phyloP scores from a whole-genome alignment of 164 flowering plant genomes.

The Hamamelis virginiana region DNA sequence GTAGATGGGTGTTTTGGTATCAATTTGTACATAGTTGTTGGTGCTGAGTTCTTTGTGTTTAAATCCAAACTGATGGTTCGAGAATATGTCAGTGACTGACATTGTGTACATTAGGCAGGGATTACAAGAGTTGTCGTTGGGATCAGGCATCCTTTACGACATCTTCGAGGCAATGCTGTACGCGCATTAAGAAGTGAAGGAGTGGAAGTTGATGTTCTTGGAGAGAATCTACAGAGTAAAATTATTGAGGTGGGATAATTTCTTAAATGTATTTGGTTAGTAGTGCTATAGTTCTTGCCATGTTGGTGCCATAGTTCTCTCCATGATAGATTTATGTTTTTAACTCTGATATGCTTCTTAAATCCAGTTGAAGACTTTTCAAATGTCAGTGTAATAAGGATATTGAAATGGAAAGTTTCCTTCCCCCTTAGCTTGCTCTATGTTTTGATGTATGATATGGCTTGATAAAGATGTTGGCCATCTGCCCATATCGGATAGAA shows the following conservation, averaged over 20 bases:
- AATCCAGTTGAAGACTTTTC: background rate
- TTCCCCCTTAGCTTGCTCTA: too few species aligned
- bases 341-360: background rate
- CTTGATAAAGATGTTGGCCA: too few species aligned
- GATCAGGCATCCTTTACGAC: constrained; percentile 81
- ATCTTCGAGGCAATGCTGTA: constrained; percentile 79
- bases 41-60: background rate
- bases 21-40: too few species aligned
- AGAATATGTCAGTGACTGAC: constrained; percentile 19
- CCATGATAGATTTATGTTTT: background rate
- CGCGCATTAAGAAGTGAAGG: constrained; percentile 73
- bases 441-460: too few species aligned
- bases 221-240: constrained; percentile 83
- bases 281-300: background rate
- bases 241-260: constrained; percentile 51
- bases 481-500: too few species aligned
- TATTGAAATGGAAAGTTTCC: too few species aligned
- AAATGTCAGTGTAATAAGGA: too few species aligned
- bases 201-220: constrained; percentile 84
- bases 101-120: constrained; percentile 72
- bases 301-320: constrained; percentile 1
- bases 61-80: background rate
- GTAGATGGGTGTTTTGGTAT: too few species aligned
- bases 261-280: background rate
- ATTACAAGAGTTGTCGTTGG: constrained; percentile 85